Conservation (phyloP, 1,284 basidiomycete species). For the Rhodotorula mucilaginosa region DNA sequence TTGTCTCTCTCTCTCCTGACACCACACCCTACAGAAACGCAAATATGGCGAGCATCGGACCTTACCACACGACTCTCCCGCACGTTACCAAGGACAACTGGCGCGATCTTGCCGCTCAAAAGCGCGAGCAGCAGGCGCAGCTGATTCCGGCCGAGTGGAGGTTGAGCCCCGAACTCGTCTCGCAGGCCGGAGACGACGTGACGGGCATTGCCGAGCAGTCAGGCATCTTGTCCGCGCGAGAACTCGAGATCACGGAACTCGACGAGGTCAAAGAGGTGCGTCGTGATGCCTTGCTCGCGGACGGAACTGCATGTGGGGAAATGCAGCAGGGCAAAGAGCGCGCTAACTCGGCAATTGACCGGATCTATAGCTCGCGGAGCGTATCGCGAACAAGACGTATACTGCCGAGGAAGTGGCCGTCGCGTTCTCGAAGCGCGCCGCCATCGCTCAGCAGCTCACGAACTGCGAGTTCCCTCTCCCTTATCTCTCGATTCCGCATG, state of each 20-base stretch:
- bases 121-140: neutral
- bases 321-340: neutral
- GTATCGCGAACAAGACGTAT: conserved; percentile 44
- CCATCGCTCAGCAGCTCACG: conserved; percentile 47
- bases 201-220: neutral
- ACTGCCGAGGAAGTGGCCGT: conserved; percentile 45
- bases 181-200: neutral
- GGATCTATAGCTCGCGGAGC: conserved; percentile 42
- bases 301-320: neutral
- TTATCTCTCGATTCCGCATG: neutral
- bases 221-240: conserved; percentile 1
- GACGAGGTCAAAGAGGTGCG: conserved; percentile 32
- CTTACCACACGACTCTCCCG: conserved; percentile 5
- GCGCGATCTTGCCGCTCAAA: neutral
- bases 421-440: conserved; percentile 47
- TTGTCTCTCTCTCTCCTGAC: neutral
- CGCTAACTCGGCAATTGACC: neutral
- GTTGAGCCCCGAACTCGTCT: neutral
- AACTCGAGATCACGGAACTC: conserved; percentile 24
- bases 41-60: neutral
- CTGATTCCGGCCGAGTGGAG: conserved; percentile 13
- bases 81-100: conserved; percentile 17
- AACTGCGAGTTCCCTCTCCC: conserved; percentile 7
- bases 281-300: neutral
- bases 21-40: too few relatives aligned